A percentile compares a stretch with the other conserved stretches of the same genome.
phyloP scores from a whole-genome alignment of 1,139 yeast species.

The Taiozyma onychis region DNA sequence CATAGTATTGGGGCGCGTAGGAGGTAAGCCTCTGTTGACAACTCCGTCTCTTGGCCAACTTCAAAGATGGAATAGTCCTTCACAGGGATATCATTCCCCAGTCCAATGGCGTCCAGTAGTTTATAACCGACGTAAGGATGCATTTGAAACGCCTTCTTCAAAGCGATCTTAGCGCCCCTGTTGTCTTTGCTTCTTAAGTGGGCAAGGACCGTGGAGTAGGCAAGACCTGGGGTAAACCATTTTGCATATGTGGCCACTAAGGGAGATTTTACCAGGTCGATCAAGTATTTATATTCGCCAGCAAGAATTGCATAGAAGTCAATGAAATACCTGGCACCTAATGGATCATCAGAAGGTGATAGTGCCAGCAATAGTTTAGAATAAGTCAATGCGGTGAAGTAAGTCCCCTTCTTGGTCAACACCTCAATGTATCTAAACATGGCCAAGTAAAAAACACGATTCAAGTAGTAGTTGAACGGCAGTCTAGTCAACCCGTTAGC shows the following conservation, averaged over 20 bases:
- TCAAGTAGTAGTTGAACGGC: slow-evolving; percentile 71
- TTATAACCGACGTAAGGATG: slow-evolving; percentile 58
- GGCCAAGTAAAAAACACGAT: slow-evolving; percentile 72
- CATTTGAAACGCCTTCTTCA: slow-evolving; percentile 44
- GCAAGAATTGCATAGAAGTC: slow-evolving; percentile 73
- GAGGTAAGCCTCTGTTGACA: slow-evolving; percentile 47
- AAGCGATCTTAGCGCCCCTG: slow-evolving; percentile 40
- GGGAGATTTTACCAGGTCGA: slow-evolving; percentile 49
- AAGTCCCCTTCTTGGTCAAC: slow-evolving; percentile 73
- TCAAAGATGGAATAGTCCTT: slow-evolving; percentile 25
- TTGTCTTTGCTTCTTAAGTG: slow-evolving; percentile 32
- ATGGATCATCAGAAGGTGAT: slow-evolving; percentile 76
- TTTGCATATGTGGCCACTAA: slow-evolving; percentile 49
- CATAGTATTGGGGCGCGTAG: slow-evolving; percentile 46
- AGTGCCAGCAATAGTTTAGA: slow-evolving; percentile 64
- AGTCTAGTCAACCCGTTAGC: slow-evolving; percentile 58
- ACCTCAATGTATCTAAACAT: slow-evolving; percentile 67
- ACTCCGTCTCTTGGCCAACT: slow-evolving; percentile 24
- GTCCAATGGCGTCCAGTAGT: slow-evolving; percentile 38
- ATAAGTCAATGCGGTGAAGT: slow-evolving; percentile 69
- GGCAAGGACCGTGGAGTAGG: slow-evolving; percentile 64
- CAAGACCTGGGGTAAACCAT: slow-evolving; percentile 74
- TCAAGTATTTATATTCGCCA: slow-evolving; percentile 57
- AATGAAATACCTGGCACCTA: slow-evolving; percentile 77
- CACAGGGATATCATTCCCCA: slow-evolving; percentile 19